phyloP scores from a whole-genome alignment of 2,329 filamentous ascomycete species.

The Neocatenulostroma microsporum region DNA sequence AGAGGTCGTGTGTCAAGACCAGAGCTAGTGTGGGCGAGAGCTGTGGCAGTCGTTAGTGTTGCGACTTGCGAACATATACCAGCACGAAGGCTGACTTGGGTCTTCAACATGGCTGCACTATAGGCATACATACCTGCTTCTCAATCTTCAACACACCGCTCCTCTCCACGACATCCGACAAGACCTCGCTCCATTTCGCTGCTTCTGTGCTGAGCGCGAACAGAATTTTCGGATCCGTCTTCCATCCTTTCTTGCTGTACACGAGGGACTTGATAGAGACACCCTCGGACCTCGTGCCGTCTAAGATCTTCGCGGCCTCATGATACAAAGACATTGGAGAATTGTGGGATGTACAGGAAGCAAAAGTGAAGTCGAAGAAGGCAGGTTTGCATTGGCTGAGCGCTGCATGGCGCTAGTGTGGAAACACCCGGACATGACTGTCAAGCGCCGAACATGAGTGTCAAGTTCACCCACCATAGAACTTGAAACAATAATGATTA shows the following conservation, averaged over 20 bases:
- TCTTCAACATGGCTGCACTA: not conserved
- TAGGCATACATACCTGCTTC: constrained; percentile 60
- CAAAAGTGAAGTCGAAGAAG: too few species aligned
- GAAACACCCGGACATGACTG: too few species aligned
- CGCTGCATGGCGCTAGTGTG: too few species aligned
- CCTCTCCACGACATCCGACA: constrained; percentile 84
- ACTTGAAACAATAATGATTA: too few species aligned
- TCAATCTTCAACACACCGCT: constrained; percentile 70
- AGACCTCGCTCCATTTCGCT: constrained; percentile 78
- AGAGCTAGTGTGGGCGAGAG: constrained; percentile 72
- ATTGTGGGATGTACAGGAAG: constrained; percentile 14
- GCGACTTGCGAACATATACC: too few species aligned
- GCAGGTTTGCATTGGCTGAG: too few species aligned
- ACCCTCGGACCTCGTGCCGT: constrained; percentile 54
- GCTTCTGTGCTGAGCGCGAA: constrained; percentile 83
- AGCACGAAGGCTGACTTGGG: not conserved
- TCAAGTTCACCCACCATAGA: too few species aligned
- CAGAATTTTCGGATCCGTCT: constrained; percentile 70
- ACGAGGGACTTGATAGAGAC: constrained; percentile 82
- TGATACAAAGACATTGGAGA: constrained; percentile 82
- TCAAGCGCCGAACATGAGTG: too few species aligned
- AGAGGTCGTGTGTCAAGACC: constrained; percentile 76
- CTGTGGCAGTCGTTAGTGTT: constrained; percentile 39
- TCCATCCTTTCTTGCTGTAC: constrained; percentile 64
- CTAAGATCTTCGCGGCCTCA: constrained; percentile 72